A percentile compares a stretch with the other conserved stretches of the same genome.
These are phyloP conservation scores for Podosphaera fusca DNA, from an alignment of 2,329 filamentous ascomycete species.

Conservation along the genomic window DNA sequence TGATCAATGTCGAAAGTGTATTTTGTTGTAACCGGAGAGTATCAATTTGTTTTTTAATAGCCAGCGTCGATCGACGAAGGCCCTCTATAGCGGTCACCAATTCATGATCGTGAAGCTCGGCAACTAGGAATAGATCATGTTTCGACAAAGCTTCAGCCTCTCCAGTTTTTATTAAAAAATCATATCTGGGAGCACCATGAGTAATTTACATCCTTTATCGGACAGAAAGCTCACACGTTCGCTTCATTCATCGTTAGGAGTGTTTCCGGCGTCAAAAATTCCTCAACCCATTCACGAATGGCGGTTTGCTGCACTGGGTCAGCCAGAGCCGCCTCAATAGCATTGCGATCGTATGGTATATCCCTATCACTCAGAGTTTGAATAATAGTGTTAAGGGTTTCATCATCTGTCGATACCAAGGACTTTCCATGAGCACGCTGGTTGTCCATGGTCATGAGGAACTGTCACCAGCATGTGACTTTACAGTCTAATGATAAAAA, in stretches of 20 bases:
- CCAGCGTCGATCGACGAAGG: constrained; percentile 38
- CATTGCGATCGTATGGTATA: constrained; percentile 12
- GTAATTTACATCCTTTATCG: neutral
- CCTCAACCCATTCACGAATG: constrained; percentile 23
- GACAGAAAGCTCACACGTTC: constrained; percentile 20
- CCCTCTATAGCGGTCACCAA: constrained; percentile 37
- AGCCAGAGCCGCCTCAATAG: constrained; percentile 9
- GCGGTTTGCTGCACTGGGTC: constrained; percentile 10
- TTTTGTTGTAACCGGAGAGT: constrained; percentile 36
- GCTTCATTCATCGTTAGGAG: constrained; percentile 31
- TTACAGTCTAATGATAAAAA: too few relatives aligned
- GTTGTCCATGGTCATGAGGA: too few relatives aligned
- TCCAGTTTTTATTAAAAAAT: constrained; percentile 24
- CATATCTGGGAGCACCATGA: constrained; percentile 21
- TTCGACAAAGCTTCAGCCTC: constrained; percentile 18
- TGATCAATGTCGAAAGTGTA: constrained; percentile 30
- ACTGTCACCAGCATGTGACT: too few relatives aligned
- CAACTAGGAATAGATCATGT: constrained; percentile 24
- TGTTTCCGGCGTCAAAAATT: constrained; percentile 26
- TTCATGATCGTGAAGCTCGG: constrained; percentile 33
- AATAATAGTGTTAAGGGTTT: constrained; percentile 9
- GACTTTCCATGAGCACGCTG: too few relatives aligned
- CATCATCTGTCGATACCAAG: constrained; percentile 2
- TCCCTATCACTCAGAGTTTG: constrained; percentile 13
- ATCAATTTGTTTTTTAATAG: constrained; percentile 40